Conservation (phyloP, 139 green algal species). For the Ostreobium quekettii region DNA sequence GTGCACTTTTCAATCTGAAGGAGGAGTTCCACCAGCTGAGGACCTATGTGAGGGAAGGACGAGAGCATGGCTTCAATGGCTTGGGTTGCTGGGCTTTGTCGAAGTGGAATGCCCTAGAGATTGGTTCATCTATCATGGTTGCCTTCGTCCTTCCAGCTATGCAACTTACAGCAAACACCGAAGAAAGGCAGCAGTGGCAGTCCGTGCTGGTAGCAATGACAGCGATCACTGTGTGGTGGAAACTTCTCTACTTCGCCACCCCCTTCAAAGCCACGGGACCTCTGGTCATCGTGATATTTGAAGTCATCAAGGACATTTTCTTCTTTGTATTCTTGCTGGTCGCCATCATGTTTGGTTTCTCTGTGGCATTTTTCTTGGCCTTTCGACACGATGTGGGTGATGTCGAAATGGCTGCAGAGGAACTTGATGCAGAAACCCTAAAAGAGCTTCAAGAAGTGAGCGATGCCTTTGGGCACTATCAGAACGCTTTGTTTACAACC, state of each 20-base stretch:
- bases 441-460: not conserved
- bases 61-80: too few relatives aligned
- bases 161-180: too few relatives aligned
- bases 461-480: not conserved
- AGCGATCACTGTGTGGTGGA: not conserved
- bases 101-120: too few relatives aligned
- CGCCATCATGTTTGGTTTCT: not conserved
- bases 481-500: not conserved
- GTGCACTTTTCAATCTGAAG: too few relatives aligned
- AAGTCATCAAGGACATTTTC: not conserved
- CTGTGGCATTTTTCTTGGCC: not conserved
- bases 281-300: slow-evolving; percentile 1
- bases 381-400: not conserved
- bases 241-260: not conserved
- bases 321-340: not conserved
- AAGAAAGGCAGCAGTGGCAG: too few relatives aligned
- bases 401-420: not conserved
- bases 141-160: too few relatives aligned
- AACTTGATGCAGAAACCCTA: not conserved
- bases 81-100: too few relatives aligned
- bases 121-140: too few relatives aligned
- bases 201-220: not conserved
- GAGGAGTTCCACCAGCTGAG: too few relatives aligned
- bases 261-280: not conserved
- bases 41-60: too few relatives aligned